phyloP scores from a whole-genome alignment of 2,329 filamentous ascomycete species.

The Cytospora mali region DNA sequence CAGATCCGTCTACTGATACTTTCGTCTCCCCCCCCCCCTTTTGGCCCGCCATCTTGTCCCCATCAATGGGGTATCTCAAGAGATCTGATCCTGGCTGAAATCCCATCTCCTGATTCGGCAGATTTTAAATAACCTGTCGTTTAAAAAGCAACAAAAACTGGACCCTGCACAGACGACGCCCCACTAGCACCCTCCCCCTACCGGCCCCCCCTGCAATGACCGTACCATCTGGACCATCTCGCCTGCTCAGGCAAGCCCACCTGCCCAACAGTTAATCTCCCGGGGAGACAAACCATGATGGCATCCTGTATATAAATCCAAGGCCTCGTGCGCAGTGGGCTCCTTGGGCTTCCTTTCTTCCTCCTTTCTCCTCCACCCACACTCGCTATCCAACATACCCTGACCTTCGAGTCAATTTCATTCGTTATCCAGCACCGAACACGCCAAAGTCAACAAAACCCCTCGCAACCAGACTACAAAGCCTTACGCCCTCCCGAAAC shows the following conservation, averaged over 20 bases:
- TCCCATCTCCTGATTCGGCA: constrained; percentile 28
- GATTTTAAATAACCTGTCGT: constrained; percentile 31
- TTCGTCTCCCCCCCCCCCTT: background rate
- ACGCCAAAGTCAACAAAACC: constrained; percentile 38
- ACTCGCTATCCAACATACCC: constrained; percentile 46
- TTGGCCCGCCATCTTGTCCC: constrained; percentile 11
- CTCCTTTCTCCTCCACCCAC: constrained; percentile 51
- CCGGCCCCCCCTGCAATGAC: constrained; percentile 31
- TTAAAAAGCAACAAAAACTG: constrained; percentile 28
- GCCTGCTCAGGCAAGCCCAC: constrained; percentile 10
- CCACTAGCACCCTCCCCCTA: constrained; percentile 17
- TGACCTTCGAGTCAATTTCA: constrained; percentile 63
- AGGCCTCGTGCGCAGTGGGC: constrained; percentile 40
- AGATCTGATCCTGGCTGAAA: constrained; percentile 23
- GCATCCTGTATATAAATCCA: constrained; percentile 52
- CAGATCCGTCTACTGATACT: too few species aligned
- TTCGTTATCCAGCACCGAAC: constrained; percentile 47
- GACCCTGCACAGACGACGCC: constrained; percentile 24
- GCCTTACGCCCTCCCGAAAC: constrained; percentile 36
- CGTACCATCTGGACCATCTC: constrained; percentile 28
- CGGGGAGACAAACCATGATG: constrained; percentile 12
- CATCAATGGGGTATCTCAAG: constrained; percentile 10
- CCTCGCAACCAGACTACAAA: constrained; percentile 36
- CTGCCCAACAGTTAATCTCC: constrained; percentile 25
- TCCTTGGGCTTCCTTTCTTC: constrained; percentile 38